Base-by-base conservation (phyloP, 257 asterid species). In the Capsicum chinense region DNA sequence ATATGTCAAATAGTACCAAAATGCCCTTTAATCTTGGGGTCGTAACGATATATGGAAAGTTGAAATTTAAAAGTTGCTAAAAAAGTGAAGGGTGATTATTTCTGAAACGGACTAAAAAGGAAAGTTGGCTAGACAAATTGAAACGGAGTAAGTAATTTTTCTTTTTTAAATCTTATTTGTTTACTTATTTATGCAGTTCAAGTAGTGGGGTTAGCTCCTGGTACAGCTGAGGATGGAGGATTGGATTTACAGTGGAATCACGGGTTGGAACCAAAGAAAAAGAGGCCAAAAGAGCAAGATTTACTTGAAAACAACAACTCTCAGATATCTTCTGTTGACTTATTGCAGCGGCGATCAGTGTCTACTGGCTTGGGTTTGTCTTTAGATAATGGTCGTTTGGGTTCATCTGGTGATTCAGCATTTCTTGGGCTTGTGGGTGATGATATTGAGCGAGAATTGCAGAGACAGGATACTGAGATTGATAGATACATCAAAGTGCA, bases 361-460 rank as follows among this genome's bases (percentile, higher is more conserved):
- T 95, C 99, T 2, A 95, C 99, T 21, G 99, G 99, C 69, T 88
- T 97, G 83, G 99, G 97, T 47, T 94, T 97, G 85, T 95, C 99
- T 0, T 76, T 97, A 93, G 99, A 95, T 57, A 97, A 92, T 76
- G 93, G 93, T 4, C 89, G 96, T 58, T 70, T 90, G 89, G 86
- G 91, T 58, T 94, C 97, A 42, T 91, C 97, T 4, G 91, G 96
- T 19, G 98, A 94, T 83, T 93, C 98, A 7, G 87, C 93, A 47
- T 87, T 95, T 88, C 88, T 94, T 62, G 97, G 94, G 85, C 90
- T 92, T 63, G 89, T 88, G 9, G 93, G 95, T 5, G 99, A 93
- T 84, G 93, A 93, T 57, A 87, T 94, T 86, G 97, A 95, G 54
- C 91, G 88, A 3, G 98, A 95, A 90, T 52, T 97, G 87, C 96